Evolutionary conservation across 768 basidiomycete genomes (phyloP).

Genomic region (Lactarius sp.): DNA sequence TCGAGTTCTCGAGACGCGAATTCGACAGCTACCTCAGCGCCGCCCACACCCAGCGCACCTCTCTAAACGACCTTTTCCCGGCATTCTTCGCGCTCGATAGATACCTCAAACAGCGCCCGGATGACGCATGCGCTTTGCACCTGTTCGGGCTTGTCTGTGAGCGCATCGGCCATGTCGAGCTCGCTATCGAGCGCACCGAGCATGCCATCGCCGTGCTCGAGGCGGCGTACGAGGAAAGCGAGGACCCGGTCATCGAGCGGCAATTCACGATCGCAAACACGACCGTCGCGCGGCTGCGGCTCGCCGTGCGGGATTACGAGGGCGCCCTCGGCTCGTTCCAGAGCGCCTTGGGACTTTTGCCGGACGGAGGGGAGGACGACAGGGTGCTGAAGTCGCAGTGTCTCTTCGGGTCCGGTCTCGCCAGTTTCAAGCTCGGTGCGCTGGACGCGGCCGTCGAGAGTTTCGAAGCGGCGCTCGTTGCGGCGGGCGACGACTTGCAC

Average conservation of each 20-base stretch:
- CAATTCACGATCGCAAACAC: conserved; percentile 78
- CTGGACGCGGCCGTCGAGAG: conserved; percentile 55
- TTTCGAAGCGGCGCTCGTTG: conserved; percentile 64
- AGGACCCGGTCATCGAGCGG: conserved; percentile 71
- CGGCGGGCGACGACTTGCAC: conserved; percentile 42
- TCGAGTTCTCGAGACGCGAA: conserved; percentile 62
- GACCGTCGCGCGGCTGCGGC: conserved; percentile 71
- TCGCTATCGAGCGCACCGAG: conserved; percentile 52
- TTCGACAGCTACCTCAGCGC: conserved; percentile 40
- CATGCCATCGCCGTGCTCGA: conserved; percentile 74
- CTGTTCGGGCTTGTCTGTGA: conserved; percentile 85
- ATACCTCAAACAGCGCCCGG: conserved; percentile 61
- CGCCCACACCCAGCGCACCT: conserved; percentile 26
- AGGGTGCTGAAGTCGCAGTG: conserved; percentile 53
- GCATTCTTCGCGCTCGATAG: conserved; percentile 79
- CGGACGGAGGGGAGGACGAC: conserved; percentile 37
- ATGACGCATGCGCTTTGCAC: conserved; percentile 73
- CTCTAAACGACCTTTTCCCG: conserved; percentile 52
- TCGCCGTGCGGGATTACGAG: conserved; percentile 54
- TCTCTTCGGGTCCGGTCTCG: conserved; percentile 67
- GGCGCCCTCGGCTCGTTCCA: conserved; percentile 67
- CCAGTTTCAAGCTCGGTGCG: conserved; percentile 60
- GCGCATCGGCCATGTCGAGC: conserved; percentile 62
- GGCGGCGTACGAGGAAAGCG: conserved; percentile 79
- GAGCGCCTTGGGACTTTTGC: conserved; percentile 64